These are phyloP conservation scores for Spizellomyces punctatus DNA, from an alignment of 192 early-diverging fungal genomes.

Conservation along the genomic window DNA sequence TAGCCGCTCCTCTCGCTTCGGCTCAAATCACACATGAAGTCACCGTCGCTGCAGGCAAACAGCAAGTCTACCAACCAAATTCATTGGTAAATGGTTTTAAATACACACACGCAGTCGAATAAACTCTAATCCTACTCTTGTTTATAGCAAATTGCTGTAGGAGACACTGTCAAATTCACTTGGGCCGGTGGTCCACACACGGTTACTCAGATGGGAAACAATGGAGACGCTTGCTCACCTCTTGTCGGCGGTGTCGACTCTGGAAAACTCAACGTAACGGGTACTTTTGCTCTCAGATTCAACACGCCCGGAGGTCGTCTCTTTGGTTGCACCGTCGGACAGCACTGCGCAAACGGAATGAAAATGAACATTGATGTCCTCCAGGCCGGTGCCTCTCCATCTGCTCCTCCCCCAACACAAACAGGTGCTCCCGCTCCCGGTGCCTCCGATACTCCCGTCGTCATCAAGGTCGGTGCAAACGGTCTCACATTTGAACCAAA, in stretches of 20 bases:
- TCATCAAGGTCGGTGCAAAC: slow-evolving; percentile 11
- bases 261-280: not conserved
- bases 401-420: not conserved
- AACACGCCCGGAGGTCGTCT: slow-evolving; percentile 12
- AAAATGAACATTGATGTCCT: slow-evolving; percentile 18
- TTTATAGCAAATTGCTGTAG: slow-evolving; percentile 8
- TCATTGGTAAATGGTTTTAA: slow-evolving; percentile 5
- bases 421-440: not conserved
- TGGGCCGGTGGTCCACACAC: slow-evolving; percentile 34
- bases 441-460: slow-evolving; percentile 13
- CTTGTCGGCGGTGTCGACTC: slow-evolving; percentile 19
- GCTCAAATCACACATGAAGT: slow-evolving; percentile 25
- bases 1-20: not conserved
- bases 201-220: slow-evolving; percentile 25
- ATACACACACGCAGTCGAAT: no score
- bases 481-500: slow-evolving; percentile 26
- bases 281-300: slow-evolving; percentile 16
- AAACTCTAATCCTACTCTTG: no score
- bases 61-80: slow-evolving; percentile 12
- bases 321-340: slow-evolving; percentile 28
- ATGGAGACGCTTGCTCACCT: slow-evolving; percentile 10
- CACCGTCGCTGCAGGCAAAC: slow-evolving; percentile 19
- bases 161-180: slow-evolving; percentile 24
- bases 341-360: slow-evolving; percentile 28
- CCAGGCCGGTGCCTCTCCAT: not conserved